Evolutionary conservation across 495 filamentous ascomycete species (phyloP), one percentile per base, ranked within the genome.

Genomic region (Neurospora discreta): DNA sequence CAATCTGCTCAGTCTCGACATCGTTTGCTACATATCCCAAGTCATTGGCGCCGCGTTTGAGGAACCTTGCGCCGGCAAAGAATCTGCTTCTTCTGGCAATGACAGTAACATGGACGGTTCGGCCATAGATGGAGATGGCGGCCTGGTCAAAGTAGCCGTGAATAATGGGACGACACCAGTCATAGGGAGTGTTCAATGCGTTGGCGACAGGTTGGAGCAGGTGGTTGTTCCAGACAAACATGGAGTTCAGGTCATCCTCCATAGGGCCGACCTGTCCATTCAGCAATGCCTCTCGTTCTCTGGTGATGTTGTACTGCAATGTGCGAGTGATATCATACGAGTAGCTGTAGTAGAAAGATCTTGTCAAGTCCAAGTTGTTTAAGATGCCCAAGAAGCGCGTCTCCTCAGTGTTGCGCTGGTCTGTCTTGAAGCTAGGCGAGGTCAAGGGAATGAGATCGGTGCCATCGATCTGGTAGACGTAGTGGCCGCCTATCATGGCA

Each of bases 1-100:
- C 94, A 74, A 99, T 98, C 79, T 99, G 95, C 81, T 99, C 95
- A 6, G 96, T 98, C 81, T 99, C 96, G n/a, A 99, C 95, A 80
- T 99, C 95, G 77, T 99, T 99, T 43, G 95, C 95, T 69, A 99
- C 95, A 80, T 97, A 97, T 26, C 95, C 95, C 71, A 97, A 76
- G 80, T 99, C 96, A 76, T 99, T 99, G 52, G 94, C 91, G 52
- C 95, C 95, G 71, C 95, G 89, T 81, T 99, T 99, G 69, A 99
- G 81, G 74, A 98, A 99, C 3, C 95, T 87, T 33, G 95, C 95
- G 52, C 95, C 95, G 1, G 95, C 95, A 81, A 98, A 99, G 80
- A 91, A 93, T 15, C 96, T 88, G 40, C 96, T 98, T 10, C 95
- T 89, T 69, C 95, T 89, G 1, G 95, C 95, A 75, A 99, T 95